Evolutionary conservation across 228 moss, liverwort and hornwort genomes (phyloP), one percentile per base, ranked within the genome.

Genomic region (Sphagnum fallax): DNA sequence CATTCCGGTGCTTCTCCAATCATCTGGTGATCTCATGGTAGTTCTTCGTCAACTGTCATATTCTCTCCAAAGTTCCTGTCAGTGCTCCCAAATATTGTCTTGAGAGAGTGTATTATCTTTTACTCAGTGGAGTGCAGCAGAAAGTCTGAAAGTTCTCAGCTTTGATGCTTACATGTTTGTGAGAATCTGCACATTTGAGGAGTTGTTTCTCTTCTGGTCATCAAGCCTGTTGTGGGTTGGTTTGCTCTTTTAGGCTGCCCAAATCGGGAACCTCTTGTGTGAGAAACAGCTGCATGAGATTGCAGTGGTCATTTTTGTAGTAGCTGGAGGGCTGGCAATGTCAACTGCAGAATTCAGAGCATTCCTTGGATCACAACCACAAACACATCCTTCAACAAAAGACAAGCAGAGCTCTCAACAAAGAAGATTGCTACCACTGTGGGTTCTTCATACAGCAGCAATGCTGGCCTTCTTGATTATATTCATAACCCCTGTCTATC

Each of bases 371-470:
- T 78, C 70, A 5, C 64, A 64, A 49, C 61, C 74, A 51, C 62
- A 51, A 51, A 61, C 18, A 4, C 62, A 58, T 4, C 63, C 16
- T 55, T 67, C 66, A 50, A 62, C 67, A 52, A 32, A 32, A 32
- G 64, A 53, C 11, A 63, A 70, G 52, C 52, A 60, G 12, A 11
- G 52, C 18, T 51, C 60, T 60, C 49, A 16, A 10, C 49, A 16
- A 10, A 76, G 55, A 50, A 61, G 71, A 47, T 51, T 71, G 49
- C 52, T 91, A 55, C 83, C 85, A 52, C 74, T 75, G 15, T 91
- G 88, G 91, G 66, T 80, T 51, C 70, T 91, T 51, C 88, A 91
- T 18, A 77, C 88, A 71, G 64, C 68, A 48, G 69, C 83, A 51
- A 86, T 91, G 88, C 50, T 75, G 14, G 74, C 76, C 71, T 75